Evolutionary conservation across 176 grass and related monocot genomes (phyloP).

Genomic region (Luzula sylvatica): DNA sequence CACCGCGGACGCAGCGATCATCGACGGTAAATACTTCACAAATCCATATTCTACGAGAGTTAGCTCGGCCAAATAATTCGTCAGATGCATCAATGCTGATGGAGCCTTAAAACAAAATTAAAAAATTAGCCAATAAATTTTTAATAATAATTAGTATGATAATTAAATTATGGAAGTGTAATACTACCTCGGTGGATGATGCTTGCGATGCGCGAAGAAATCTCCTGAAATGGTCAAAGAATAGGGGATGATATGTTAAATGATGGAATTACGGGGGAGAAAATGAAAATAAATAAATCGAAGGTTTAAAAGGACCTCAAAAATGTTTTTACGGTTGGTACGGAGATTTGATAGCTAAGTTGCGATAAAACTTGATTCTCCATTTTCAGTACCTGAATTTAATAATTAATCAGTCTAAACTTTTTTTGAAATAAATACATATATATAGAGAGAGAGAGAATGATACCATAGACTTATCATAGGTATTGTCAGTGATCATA

Average conservation of each 20-base stretch:
- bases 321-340: conserved; percentile 80
- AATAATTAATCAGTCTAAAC: too few relatives aligned
- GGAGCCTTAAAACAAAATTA: conserved; percentile 29
- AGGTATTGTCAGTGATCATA: conserved; percentile 75
- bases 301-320: conserved; percentile 39
- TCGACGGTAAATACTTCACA: conserved; percentile 76
- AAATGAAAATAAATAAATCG: conserved; percentile 20
- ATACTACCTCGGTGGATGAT: conserved; percentile 57
- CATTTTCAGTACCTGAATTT: conserved; percentile 88
- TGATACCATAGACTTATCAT: conserved; percentile 57
- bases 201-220: conserved; percentile 68
- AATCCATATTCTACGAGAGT: conserved; percentile 53
- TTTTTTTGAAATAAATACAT: too few relatives aligned
- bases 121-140: too few relatives aligned
- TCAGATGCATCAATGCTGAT: conserved; percentile 38
- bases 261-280: conserved; percentile 5
- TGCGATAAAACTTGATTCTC: conserved; percentile 47
- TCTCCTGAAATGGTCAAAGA: conserved; percentile 46
- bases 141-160: too few relatives aligned
- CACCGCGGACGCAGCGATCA: conserved; percentile 63
- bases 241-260: too few relatives aligned
- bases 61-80: conserved; percentile 76
- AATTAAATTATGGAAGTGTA: too few relatives aligned
- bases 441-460: too few relatives aligned
- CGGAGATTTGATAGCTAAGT: conserved; percentile 59